Base-by-base conservation (phyloP, 352 stramenopile species). In the Phytophthora litchii region DNA sequence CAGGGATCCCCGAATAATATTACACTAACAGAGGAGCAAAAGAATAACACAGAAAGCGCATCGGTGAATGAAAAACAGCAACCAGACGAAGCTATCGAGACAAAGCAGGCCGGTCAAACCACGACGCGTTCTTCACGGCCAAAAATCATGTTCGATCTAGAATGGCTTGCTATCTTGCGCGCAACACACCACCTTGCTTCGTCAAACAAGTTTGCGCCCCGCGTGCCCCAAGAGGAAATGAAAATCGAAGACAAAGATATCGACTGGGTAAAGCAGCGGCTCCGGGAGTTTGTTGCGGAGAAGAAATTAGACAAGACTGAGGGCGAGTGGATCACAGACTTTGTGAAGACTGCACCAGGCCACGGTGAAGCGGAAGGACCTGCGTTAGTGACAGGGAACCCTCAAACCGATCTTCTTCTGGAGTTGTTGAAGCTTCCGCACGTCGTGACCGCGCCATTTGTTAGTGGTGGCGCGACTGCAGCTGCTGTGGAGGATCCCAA, bases 331-430 rank as follows among this genome's bases (percentile, higher is more conserved):
- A 66, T 93, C 37, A 73, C 72, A 9, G 81, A 92, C 23, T 97
- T 97, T 60, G 72, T 80, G 17, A 86, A 85, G 68, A 96, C 83
- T 0, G 89, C 76, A 20, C 79, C 86, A 16, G 63, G 73, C 11
- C 80, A 90, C 37, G 78, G 73, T 2, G 74, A 91, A 52, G 61
- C 79, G 20, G 67, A 67, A 41, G 63, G 42, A 9, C 54, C 67
- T 4, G 45, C 53, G 9, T 44, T 68, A 25, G 58, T 70, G 34
- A 57, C 70, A 50, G 95, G 96, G 2, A 99, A 99, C 58, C 96
- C 94, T 6, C 96, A 99, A 64, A 99, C 96, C 1, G 97, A 99
- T 67, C 47, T 86, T 48, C 75, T 99, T 23, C 64, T 99, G 46
- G 72, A 91, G 44, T 67, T 98, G 41, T 74, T 99, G 29, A 92